Base-by-base conservation (phyloP, 1,139 yeast genomes). In the Geotrichum reessii region DNA sequence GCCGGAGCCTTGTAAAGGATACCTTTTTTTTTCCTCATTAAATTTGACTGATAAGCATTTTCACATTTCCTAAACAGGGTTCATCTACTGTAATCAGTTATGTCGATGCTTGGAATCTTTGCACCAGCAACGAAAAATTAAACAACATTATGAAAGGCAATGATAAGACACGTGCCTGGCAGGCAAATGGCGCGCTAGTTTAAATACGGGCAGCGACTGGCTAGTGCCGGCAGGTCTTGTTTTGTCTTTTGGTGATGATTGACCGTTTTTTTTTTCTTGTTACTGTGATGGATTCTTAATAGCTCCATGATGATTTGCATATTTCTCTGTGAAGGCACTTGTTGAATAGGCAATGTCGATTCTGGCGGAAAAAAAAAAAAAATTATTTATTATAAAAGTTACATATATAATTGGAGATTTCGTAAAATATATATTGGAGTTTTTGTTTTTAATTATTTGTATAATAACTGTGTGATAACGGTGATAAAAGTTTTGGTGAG, bases 121-220 rank as follows among this genome's bases (percentile, higher is more conserved):
- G 44, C n/a, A 37, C n/a, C 19, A 37, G 17, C 44, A 14, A 12
- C 44, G 19, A 4, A 1, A 37, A 37, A 14, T n/a, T 3, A 14
- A 19, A 37, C 44, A 37, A 17, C 14, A 37, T 37, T 19, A 37
- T 37, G 44, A 19, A 14, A 59, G 52, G n/a, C 11, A 48, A 44
- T 12, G 33, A 53, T 28, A 25, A 33, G 28, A n/a, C 9, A 50
- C 46, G 51, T 48, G 59, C 62, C 58, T 47, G 60, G 60, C 62
- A 56, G 64, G 63, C 64, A 64, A 47, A 61, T 64, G 67, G 67
- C 67, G 67, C 67, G 67, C 65, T 58, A 42, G 24, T 11, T 51
- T 37, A 37, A 37, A 1, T 50, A 19, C 28, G 33, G 61, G 65
- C 66, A 61, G 67, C 67, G 67, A 64, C 67, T 63, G 66, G 67